Conservation (phyloP, 352 stramenopile species). For the Blastocystis sp. region DNA sequence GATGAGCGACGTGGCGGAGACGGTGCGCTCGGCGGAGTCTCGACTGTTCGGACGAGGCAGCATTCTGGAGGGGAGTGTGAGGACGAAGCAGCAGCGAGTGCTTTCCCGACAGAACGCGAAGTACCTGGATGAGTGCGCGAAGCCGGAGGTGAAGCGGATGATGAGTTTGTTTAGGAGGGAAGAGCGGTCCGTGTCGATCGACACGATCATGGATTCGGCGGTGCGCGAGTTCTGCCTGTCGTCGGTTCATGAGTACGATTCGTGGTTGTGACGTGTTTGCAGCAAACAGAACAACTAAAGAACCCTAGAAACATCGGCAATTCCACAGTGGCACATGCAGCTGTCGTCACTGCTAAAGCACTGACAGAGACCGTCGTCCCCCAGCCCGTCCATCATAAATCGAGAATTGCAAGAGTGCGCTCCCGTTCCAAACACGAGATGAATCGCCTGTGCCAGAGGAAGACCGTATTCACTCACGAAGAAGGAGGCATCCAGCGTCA, state of each 20-base stretch:
- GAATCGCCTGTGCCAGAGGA: neutral
- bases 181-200: neutral
- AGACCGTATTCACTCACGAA: slow-evolving; percentile 7
- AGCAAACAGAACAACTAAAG: neutral
- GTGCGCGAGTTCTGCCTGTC: slow-evolving; percentile 22
- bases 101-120: slow-evolving; percentile 30
- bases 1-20: neutral
- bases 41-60: neutral
- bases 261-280: slow-evolving; percentile 31
- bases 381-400: neutral
- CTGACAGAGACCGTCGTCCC: neutral
- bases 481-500: neutral
- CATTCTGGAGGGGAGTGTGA: slow-evolving; percentile 5
- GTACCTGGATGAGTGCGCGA: slow-evolving; percentile 5
- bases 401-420: neutral
- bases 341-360: neutral
- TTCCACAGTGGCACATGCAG: neutral
- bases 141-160: neutral
- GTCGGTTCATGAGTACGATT: slow-evolving; percentile 25
- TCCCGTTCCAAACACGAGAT: slow-evolving; percentile 5
- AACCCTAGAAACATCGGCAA: neutral
- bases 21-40: neutral
- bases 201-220: slow-evolving; percentile 36
- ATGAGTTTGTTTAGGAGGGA: slow-evolving; percentile 43
- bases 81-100: neutral